A percentile compares a stretch with the other conserved stretches of the same genome.
Conservation (phyloP, 192 early-diverging fungal species). For the Gigaspora rosea region DNA sequence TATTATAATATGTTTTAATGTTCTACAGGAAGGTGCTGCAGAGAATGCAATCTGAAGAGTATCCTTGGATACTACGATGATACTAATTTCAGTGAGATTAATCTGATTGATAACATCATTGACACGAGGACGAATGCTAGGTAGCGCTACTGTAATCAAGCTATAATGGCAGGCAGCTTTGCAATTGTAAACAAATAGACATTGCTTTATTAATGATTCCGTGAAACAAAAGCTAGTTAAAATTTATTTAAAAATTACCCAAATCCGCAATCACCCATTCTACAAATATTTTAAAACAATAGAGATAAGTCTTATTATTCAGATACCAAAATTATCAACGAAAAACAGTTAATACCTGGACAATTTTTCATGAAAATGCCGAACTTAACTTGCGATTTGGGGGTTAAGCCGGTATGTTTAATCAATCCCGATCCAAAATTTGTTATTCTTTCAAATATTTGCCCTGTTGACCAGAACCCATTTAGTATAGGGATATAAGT, state of each 20-base stretch:
- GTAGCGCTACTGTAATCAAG: slow-evolving; percentile 23
- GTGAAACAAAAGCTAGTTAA: too few relatives aligned
- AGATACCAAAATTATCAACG: neutral
- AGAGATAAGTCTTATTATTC: neutral
- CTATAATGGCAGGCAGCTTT: slow-evolving; percentile 26
- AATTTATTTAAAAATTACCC: slow-evolving; percentile 5
- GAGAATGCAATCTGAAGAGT: slow-evolving; percentile 1
- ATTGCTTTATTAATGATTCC: too few relatives aligned
- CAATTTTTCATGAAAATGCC: slow-evolving; percentile 43
- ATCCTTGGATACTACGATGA: slow-evolving; percentile 12
- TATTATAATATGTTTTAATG: slow-evolving; percentile 23
- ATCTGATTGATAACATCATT: slow-evolving; percentile 23
- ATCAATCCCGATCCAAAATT: slow-evolving; percentile 47
- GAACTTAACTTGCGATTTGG: slow-evolving; percentile 36
- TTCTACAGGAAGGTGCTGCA: slow-evolving; percentile 13
- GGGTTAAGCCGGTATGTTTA: slow-evolving; percentile 34
- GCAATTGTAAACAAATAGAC: too few relatives aligned
- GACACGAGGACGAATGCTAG: neutral
- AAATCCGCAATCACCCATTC: slow-evolving; percentile 33
- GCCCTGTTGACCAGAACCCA: slow-evolving; percentile 23
- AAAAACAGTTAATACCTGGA: slow-evolving; percentile 41
- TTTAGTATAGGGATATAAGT: neutral
- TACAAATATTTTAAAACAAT: neutral
- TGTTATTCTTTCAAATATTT: slow-evolving; percentile 37
- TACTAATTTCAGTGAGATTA: slow-evolving; percentile 4